Conservation (phyloP, 2,329 filamentous ascomycete genomes). For the Ascochyta fabae region DNA sequence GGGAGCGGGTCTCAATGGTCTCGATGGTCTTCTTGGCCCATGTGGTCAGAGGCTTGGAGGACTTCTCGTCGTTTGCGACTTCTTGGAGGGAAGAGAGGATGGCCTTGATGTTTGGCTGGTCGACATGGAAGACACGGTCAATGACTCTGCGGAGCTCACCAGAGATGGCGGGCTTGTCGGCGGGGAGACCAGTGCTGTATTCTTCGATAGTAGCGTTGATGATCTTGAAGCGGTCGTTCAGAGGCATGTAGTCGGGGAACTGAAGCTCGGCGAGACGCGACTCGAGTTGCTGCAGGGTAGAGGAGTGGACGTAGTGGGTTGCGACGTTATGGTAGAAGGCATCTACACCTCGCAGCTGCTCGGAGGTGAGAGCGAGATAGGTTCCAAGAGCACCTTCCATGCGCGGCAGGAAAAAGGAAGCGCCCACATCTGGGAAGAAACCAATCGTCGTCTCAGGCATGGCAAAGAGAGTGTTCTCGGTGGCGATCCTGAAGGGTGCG, state of each 20-base stretch:
- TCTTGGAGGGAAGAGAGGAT: constrained; percentile 72
- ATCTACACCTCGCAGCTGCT: constrained; percentile 80
- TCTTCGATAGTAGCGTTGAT: constrained; percentile 92
- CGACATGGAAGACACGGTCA: constrained; percentile 66
- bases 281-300: constrained; percentile 80
- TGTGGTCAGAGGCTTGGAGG: constrained; percentile 57
- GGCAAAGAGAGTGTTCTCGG: constrained; percentile 92
- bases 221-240: constrained; percentile 68
- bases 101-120: constrained; percentile 68
- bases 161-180: constrained; percentile 58
- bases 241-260: constrained; percentile 77
- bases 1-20: constrained; percentile 79
- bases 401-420: constrained; percentile 91
- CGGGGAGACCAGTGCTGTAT: constrained; percentile 83
- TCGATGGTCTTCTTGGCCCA: constrained; percentile 83
- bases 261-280: constrained; percentile 84
- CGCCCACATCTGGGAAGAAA: constrained; percentile 98
- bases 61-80: constrained; percentile 45
- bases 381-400: constrained; percentile 87
- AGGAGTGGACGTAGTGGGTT: constrained; percentile 95
- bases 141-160: constrained; percentile 79
- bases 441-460: constrained; percentile 99
- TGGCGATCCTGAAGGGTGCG: constrained; percentile 94
- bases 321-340: constrained; percentile 90
- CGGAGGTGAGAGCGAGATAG: constrained; percentile 91